Base-by-base conservation (phyloP, 2,329 filamentous ascomycete species). In the Dothistroma pini region DNA sequence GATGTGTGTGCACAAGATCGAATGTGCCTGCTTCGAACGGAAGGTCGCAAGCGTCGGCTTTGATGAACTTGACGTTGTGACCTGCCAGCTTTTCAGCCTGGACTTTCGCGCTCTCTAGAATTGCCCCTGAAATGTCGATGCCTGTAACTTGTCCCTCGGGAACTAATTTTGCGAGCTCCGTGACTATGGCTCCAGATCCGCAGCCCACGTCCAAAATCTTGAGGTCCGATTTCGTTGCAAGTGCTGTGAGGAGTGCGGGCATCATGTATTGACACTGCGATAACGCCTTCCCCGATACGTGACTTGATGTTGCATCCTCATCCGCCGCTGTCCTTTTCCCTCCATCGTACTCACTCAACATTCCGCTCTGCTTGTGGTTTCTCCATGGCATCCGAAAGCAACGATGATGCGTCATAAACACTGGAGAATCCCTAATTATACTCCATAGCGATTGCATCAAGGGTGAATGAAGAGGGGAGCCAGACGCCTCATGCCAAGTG, bases 31-130 rank as follows among this genome's bases (percentile, higher is more conserved):
- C 89, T 51, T 89, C 87, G 81, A 96, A 97, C 19, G 87, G 87
- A 89, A 97, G 95, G 86, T 95, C 89, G 91, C 96, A 96, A 74
- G 97, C 97, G 74, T 97, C 93, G 51, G 91, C 93, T 83, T 96
- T 96, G 71, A 91, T 88, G 71, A 92, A 97, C 62, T 83, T 83
- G 67, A 96, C 80, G 80, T 96, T 91, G 14, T 58, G 61, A 9
- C 78, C 48, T 1, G 73, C 74, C 7, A 70, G 63, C 0, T 63
- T 60, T 4, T 66, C 22, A 0, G 77, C 75, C 19, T 70, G 61
- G 0, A 64, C 58, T 9, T 68, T 66, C 16, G 76, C 76, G 56
- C 71, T 65, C 6, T 69, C 65, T 14, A 79, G 65, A 21, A 66
- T 55, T 14, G 62, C 63, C 19, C 54, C 59, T 9, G 73, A 77